phyloP scores from a whole-genome alignment of 805 yeast genomes.

The Monosporozyma aerobia region DNA sequence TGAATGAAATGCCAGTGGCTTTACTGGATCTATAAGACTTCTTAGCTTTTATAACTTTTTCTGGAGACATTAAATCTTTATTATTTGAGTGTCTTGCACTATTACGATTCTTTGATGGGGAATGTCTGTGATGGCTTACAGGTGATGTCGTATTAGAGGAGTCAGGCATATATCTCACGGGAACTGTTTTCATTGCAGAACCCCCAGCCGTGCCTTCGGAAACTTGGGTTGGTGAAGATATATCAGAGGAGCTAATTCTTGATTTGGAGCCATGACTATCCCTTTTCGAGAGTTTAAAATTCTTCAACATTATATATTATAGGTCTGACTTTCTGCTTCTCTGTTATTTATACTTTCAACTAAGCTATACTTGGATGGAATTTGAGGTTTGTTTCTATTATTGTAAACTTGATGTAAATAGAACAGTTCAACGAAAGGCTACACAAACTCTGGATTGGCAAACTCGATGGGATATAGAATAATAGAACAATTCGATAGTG shows the following conservation, averaged over 20 bases:
- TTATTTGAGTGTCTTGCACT: constrained; percentile 2
- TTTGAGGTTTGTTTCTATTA: neutral
- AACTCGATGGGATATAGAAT: neutral
- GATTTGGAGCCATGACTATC: constrained; percentile 21
- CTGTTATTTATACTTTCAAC: neutral
- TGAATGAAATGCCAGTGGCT: constrained; percentile 70
- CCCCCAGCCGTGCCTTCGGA: constrained; percentile 12
- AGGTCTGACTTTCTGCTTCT: neutral
- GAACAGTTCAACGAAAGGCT: neutral
- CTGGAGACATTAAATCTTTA: constrained; percentile 37
- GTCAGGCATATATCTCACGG: constrained; percentile 12
- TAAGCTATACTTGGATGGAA: neutral
- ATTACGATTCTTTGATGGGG: constrained; percentile 4
- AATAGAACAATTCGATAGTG: neutral
- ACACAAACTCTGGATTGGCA: neutral
- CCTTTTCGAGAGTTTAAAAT: constrained; percentile 23
- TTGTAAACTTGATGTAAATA: neutral
- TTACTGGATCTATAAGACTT: constrained; percentile 71
- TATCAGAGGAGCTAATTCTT: constrained; percentile 29
- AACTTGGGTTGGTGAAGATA: constrained; percentile 27
- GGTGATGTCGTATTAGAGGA: constrained; percentile 4
- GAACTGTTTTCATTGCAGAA: constrained; percentile 21
- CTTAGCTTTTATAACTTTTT: constrained; percentile 74
- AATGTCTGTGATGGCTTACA: constrained; percentile 2
- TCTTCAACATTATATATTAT: constrained; percentile 17